Evolutionary conservation across 805 yeast species (phyloP).

Genomic region (Priceomyces melissophilus): DNA sequence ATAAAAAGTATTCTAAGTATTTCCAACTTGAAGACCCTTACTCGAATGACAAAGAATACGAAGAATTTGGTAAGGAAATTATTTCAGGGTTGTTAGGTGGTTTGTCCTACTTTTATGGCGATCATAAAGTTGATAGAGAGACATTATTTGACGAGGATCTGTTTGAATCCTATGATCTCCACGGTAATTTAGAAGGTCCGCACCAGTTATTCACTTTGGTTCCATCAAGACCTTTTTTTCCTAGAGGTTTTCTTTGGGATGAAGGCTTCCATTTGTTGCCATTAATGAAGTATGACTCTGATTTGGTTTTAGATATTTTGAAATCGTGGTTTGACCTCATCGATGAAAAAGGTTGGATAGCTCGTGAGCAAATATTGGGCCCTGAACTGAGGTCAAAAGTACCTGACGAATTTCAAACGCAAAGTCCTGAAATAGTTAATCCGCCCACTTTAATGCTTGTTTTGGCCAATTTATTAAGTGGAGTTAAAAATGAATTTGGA

Average conservation of each 20-base stretch:
- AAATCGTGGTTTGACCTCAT: constrained; percentile 84
- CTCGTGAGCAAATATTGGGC: constrained; percentile 91
- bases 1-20: constrained; percentile 47
- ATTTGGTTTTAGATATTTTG: constrained; percentile 72
- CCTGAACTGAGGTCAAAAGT: constrained; percentile 86
- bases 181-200: constrained; percentile 72
- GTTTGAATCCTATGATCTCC: constrained; percentile 49
- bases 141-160: constrained; percentile 68
- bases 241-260: constrained; percentile 98
- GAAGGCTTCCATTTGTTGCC: constrained; percentile 94
- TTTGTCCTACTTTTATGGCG: constrained; percentile 83
- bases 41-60: constrained; percentile 35
- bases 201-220: constrained; percentile 73
- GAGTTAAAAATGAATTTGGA: constrained; percentile 14
- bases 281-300: constrained; percentile 76
- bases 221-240: constrained; percentile 92
- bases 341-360: constrained; percentile 94
- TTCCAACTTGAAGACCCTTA: constrained; percentile 59
- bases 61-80: constrained; percentile 68
- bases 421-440: constrained; percentile 86
- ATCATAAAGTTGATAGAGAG: constrained; percentile 72
- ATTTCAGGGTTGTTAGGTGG: constrained; percentile 88
- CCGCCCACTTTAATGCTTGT: constrained; percentile 91
- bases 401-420: constrained; percentile 78
- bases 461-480: constrained; percentile 53